Evolutionary conservation across 148 eudicot species (phyloP).

Genomic region (Vaccinium myrtillus): DNA sequence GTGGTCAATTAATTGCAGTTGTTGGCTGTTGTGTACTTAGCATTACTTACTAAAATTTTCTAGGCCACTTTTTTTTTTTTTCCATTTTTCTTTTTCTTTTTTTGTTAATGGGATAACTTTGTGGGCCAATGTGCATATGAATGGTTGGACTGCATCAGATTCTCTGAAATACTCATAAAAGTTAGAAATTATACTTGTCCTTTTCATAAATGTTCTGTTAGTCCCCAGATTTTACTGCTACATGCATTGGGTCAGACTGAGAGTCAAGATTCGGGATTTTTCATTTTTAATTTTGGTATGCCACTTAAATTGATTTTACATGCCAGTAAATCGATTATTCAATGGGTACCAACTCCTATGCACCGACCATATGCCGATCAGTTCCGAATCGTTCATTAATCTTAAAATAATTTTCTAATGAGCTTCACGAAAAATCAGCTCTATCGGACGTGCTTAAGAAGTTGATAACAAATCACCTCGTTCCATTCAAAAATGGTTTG

Average conservation of each 20-base stretch:
- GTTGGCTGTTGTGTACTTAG: too few relatives aligned
- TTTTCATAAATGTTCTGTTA: slow-evolving; percentile 23
- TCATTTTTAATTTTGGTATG: not conserved
- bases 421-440: too few relatives aligned
- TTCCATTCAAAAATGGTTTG: too few relatives aligned
- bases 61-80: not conserved
- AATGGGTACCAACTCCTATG: too few relatives aligned
- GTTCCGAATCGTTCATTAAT: too few relatives aligned
- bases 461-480: too few relatives aligned
- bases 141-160: slow-evolving; percentile 13
- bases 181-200: slow-evolving; percentile 20
- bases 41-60: not conserved
- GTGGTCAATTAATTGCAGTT: too few relatives aligned
- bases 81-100: not conserved
- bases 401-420: too few relatives aligned
- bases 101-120: not conserved
- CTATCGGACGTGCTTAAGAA: too few relatives aligned
- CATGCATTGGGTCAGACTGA: not conserved
- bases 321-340: too few relatives aligned
- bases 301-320: too few relatives aligned
- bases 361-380: too few relatives aligned
- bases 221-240: slow-evolving; percentile 16
- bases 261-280: not conserved
- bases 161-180: slow-evolving; percentile 18
- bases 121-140: slow-evolving; percentile 5